Conservation (phyloP, 2,329 filamentous ascomycete species). For the Periconia sp. region DNA sequence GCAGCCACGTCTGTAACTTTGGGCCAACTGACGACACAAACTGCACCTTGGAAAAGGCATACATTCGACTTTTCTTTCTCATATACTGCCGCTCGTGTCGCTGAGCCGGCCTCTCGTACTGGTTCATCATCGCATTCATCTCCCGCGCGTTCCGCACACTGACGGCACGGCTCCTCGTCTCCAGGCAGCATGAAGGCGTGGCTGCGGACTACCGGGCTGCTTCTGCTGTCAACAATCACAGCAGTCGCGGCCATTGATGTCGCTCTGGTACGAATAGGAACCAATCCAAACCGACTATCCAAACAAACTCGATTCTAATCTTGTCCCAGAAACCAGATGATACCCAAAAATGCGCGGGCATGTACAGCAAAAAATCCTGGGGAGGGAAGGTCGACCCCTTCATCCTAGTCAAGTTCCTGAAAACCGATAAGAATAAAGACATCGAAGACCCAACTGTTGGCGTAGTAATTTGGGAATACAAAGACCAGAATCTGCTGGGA, state of each 20-base stretch:
- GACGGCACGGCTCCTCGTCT: constrained; percentile 26
- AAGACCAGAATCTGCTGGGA: constrained; percentile 78
- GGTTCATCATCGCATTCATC: constrained; percentile 2
- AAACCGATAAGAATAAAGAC: constrained; percentile 56
- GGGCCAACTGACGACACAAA: constrained; percentile 7
- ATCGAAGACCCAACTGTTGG: constrained; percentile 75
- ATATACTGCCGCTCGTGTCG: neutral
- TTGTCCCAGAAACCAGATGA: constrained; percentile 70
- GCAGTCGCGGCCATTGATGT: constrained; percentile 42
- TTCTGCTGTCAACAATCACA: constrained; percentile 35
- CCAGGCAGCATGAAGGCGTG: constrained; percentile 36
- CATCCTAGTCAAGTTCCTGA: constrained; percentile 79
- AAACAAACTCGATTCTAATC: neutral
- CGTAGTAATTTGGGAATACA: constrained; percentile 92
- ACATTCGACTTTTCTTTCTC: neutral
- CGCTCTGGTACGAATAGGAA: constrained; percentile 25
- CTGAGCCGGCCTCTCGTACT: neutral
- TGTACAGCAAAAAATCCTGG: constrained; percentile 92
- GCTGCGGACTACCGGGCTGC: constrained; percentile 34
- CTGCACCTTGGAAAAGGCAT: neutral
- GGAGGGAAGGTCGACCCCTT: constrained; percentile 85
- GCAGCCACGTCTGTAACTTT: neutral
- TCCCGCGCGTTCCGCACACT: constrained; percentile 27
- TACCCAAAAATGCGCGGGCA: constrained; percentile 83
- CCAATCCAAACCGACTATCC: neutral